Conservation (phyloP, 352 stramenopile genomes). For the Pythium sukuiense region DNA sequence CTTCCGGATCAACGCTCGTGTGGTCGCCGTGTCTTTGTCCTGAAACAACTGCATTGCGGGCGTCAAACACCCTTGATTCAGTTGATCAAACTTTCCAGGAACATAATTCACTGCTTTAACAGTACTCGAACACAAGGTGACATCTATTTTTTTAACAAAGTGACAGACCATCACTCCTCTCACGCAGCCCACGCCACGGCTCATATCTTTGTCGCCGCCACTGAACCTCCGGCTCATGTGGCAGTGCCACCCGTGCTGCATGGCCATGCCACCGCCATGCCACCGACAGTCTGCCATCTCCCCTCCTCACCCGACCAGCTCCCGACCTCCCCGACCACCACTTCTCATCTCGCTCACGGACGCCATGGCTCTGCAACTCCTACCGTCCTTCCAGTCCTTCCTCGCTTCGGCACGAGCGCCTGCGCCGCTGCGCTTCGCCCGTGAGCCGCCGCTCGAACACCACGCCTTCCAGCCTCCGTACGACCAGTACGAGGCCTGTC, state of each 20-base stretch:
- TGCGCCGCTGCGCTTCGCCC: slow-evolving; percentile 17
- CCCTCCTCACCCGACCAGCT: not conserved
- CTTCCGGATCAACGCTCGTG: not conserved
- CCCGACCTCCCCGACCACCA: not conserved
- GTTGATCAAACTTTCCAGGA: not conserved
- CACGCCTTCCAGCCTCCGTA: not conserved
- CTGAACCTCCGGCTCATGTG: slow-evolving; percentile 9
- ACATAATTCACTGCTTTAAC: not conserved
- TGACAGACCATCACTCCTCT: slow-evolving; percentile 3
- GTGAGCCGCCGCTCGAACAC: not conserved
- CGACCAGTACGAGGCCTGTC: not conserved
- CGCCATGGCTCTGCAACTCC: slow-evolving; percentile 43
- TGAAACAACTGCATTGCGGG: not conserved
- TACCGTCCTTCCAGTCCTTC: slow-evolving; percentile 64
- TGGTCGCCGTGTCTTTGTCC: not conserved
- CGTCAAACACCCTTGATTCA: not conserved
- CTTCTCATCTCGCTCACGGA: slow-evolving; percentile 15
- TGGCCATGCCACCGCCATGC: slow-evolving; percentile 13
- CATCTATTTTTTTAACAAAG: slow-evolving; percentile 24
- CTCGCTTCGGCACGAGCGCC: slow-evolving; percentile 41
- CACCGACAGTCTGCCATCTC: not conserved
- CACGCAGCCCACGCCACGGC: not conserved
- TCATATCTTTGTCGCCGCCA: slow-evolving; percentile 49
- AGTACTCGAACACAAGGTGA: slow-evolving; percentile 16
- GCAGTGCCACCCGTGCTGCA: not conserved